Evolutionary conservation across 768 basidiomycete genomes (phyloP), one percentile per base, ranked within the genome.

Genomic region (Mycena belliarum): DNA sequence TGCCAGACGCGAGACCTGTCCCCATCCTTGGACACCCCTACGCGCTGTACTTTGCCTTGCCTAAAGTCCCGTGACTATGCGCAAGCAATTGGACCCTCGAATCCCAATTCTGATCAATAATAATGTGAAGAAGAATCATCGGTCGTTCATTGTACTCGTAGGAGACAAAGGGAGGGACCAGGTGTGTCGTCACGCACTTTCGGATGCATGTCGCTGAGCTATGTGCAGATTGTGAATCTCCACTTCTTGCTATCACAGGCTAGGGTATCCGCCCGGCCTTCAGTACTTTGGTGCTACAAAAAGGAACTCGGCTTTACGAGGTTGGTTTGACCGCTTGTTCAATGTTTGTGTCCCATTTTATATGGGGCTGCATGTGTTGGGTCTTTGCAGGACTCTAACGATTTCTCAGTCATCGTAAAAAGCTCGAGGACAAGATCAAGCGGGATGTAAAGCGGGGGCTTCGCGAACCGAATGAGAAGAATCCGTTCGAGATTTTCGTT

Each of bases 281-380:
- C 89, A 8, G 95, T 97, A 2, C 75, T 98, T 59, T 99, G 97
- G 97, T 97, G 95, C 66, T 99, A 99, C 80, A 98, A 97, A 76
- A 98, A 98, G 70, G 95, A 98, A 37, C 80, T 99, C 0, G 96
- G 95, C 0, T 99, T 99, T 68, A 95, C 94, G 10, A 95, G 84
- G 92, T 89, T 65, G 63, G 85, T 76, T n/a, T 26, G 49, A 60
- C n/a, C 45, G n/a, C 28, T 51, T 24, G 48, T 44, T 49, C 16
- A 52, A 40, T 48, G 23, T 55, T 38, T 11, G 23, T 32, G 52
- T 57, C 41, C 40, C 49, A 55, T 55, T 53, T 44, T 25, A 48
- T 20, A 49, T 60, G 59, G 59, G 49, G 54, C 49, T 56, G 43
- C 59, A 60, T 48, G 25, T 44, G 56, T 28, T 26, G 26, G 35